Base-by-base conservation (phyloP, 352 stramenopile species). In the Elongisporangium prolatum region DNA sequence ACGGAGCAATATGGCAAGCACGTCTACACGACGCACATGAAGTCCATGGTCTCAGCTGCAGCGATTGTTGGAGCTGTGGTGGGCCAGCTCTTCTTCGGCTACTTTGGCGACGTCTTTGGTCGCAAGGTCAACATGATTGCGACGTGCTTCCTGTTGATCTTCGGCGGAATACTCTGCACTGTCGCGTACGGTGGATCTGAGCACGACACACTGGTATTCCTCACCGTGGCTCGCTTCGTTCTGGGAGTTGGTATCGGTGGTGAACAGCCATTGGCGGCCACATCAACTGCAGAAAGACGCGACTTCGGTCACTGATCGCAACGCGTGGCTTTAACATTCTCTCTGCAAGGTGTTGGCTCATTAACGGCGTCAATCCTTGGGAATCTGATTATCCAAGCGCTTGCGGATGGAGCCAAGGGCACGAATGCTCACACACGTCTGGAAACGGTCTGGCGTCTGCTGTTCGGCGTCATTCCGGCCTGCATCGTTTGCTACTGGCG, bases 61-160 rank as follows among this genome's bases (percentile, higher is more conserved):
- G 78, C 78, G 1, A 56, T 88, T n/a, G 72, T 88, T 21, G 78
- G 78, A 28, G 78, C 78, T 25, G 74, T 86, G 3, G 61, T 88
- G 25, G 75, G 74, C 6, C 80, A 91, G 63, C 57, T 91, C 4
- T 14, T 61, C 20, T 90, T 90, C 57, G 77, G 77, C 3, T 75
- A 69, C 56, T 69, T 90, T 4, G 80, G 75, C 16, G 77, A 90
- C 48, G 63, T 85, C 16, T 82, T 91, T 34, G 81, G 81, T 4
- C 77, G 81, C 50, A 66, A 68, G 21, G 62, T 86, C 58, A 86
- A 83, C 63, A 89, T 91, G 81, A 79, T 89, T 53, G 61, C 64
- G 51, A 89, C 81, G 21, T 91, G 81, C 56, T 59, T n/a, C 2
- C 64, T 89, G 54, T 65, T 91, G 16, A 89, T 91, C 60, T 21